Evolutionary conservation across 306 rosid genomes (phyloP).

Genomic region (Dalbergia cultrata): DNA sequence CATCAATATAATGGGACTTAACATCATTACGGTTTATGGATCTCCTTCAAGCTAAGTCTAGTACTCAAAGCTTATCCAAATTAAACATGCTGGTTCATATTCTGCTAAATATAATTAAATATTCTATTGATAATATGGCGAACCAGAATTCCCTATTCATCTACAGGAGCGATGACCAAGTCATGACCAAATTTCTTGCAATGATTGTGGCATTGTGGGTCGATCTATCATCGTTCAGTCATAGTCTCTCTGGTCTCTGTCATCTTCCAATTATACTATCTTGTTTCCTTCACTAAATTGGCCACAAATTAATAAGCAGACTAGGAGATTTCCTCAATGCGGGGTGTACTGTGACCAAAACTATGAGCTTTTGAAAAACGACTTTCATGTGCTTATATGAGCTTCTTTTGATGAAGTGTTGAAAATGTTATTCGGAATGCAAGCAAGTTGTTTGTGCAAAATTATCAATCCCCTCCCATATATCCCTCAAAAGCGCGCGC

Average conservation of each 20-base stretch:
- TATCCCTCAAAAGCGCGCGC: too few species aligned
- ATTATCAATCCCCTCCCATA: not conserved
- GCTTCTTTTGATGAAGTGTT: not conserved
- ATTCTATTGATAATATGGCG: not conserved
- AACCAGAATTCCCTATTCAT: constrained; percentile 1
- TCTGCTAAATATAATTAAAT: not conserved
- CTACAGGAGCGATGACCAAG: not conserved
- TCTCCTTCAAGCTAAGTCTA: not conserved
- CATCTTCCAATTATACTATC: not conserved
- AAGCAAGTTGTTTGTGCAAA: not conserved
- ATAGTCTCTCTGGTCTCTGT: too few species aligned
- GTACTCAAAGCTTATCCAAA: not conserved
- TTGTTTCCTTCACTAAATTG: constrained; percentile 3
- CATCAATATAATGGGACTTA: not conserved
- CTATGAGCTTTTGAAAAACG: constrained; percentile 21
- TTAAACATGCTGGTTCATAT: not conserved
- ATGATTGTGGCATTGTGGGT: not conserved
- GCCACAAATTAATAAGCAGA: constrained; percentile 10
- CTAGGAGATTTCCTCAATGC: not conserved
- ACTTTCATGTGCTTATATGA: not conserved
- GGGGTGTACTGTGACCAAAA: not conserved
- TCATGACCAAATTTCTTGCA: not conserved
- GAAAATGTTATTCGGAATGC: not conserved
- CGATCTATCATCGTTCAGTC: not conserved
- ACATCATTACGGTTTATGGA: not conserved